These are phyloP conservation scores for Centella asiatica DNA, from an alignment of 129 eudicot genomes.

Conservation along the genomic window DNA sequence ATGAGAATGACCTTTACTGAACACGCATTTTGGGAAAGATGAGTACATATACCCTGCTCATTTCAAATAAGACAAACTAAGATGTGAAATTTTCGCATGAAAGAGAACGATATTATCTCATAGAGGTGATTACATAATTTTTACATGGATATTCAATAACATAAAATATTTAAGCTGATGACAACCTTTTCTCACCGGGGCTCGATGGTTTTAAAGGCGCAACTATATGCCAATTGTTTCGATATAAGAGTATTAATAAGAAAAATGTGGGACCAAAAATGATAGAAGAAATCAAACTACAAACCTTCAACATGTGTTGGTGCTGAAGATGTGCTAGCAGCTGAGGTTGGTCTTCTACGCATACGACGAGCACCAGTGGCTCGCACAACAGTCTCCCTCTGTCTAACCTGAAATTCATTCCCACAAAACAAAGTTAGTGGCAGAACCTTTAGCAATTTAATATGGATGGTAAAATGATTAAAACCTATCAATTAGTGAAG, in stretches of 20 bases:
- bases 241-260: not conserved
- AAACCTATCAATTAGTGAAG: not conserved
- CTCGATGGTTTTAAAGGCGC: not conserved
- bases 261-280: not conserved
- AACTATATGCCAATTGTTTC: not conserved
- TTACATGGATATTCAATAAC: no score
- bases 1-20: not conserved
- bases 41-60: not conserved
- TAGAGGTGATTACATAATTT: not conserved
- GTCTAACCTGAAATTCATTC: slow-evolving; percentile 36
- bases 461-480: not conserved
- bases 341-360: slow-evolving; percentile 80
- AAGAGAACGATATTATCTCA: not conserved
- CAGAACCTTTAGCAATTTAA: not conserved
- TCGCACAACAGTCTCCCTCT: slow-evolving; percentile 60
- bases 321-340: slow-evolving; percentile 74
- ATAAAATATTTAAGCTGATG: not conserved
- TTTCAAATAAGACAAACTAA: not conserved
- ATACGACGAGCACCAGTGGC: slow-evolving; percentile 62
- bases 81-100: not conserved
- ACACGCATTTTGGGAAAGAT: not conserved
- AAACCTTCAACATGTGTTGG: slow-evolving; percentile 70
- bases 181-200: not conserved
- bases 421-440: not conserved
- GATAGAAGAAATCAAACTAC: not conserved